Percentiles rank a stretch among this genome's conserved stretches.
These are phyloP conservation scores for Gossypium mustelinum DNA, from an alignment of 345 rosid species.

Conservation along the genomic window DNA sequence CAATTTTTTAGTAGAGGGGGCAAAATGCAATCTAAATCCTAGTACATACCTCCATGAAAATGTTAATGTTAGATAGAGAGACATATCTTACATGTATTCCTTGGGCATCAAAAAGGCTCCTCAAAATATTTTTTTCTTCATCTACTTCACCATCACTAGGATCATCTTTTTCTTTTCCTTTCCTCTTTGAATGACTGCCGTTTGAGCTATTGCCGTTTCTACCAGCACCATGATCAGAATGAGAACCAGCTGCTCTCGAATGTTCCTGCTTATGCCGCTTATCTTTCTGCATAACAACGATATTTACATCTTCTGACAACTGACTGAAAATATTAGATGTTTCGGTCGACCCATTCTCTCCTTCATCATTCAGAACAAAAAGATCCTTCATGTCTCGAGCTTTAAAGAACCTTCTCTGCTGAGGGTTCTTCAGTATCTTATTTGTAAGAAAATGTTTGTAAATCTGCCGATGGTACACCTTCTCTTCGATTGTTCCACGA, in stretches of 20 bases:
- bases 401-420: slow-evolving; percentile 87
- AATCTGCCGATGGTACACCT: slow-evolving; percentile 92
- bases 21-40: too few relatives aligned
- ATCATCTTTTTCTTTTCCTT: slow-evolving; percentile 47
- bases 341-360: slow-evolving; percentile 62
- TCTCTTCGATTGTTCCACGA: slow-evolving; percentile 94
- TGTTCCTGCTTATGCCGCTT: slow-evolving; percentile 24
- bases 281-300: slow-evolving; percentile 49
- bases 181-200: slow-evolving; percentile 30
- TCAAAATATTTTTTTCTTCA: slow-evolving; percentile 75
- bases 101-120: slow-evolving; percentile 70
- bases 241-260: slow-evolving; percentile 21
- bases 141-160: slow-evolving; percentile 42
- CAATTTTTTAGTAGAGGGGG: too few relatives aligned
- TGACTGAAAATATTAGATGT: slow-evolving; percentile 86
- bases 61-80: not conserved
- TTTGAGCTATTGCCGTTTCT: slow-evolving; percentile 27
- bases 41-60: too few relatives aligned
- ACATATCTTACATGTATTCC: slow-evolving; percentile 81
- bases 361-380: slow-evolving; percentile 69
- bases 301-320: slow-evolving; percentile 64
- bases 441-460: slow-evolving; percentile 96
- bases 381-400: slow-evolving; percentile 98
- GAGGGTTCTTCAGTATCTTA: slow-evolving; percentile 91
- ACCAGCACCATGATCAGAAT: slow-evolving; percentile 26